Percentiles rank a stretch among this genome's conserved stretches.
phyloP scores from a whole-genome alignment of 345 rosid species.

The Citrus glauca region DNA sequence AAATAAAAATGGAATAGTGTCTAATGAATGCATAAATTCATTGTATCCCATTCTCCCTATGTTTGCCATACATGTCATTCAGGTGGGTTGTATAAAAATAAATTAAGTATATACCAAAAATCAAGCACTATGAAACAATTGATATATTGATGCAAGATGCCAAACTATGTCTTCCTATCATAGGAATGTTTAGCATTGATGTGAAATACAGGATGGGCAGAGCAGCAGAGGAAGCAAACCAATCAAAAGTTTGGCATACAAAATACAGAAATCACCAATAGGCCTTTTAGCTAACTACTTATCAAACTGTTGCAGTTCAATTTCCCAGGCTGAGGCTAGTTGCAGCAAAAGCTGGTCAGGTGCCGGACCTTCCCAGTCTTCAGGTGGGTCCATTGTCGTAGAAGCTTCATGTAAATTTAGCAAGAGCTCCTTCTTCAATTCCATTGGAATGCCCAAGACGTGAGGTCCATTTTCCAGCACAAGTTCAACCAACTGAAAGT shows the following conservation, averaged over 20 bases:
- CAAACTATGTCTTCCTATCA: background rate
- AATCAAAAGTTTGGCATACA: conserved; percentile 4
- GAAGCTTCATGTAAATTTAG: conserved; percentile 76
- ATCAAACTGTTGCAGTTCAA: conserved; percentile 68
- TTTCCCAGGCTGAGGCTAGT: conserved; percentile 88
- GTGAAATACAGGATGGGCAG: background rate
- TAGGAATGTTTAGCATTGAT: background rate
- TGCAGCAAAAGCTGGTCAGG: conserved; percentile 84
- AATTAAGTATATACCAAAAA: background rate
- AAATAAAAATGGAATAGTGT: too few species aligned
- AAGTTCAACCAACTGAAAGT: conserved; percentile 63
- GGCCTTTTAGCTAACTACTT: conserved; percentile 25
- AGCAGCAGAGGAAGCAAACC: background rate
- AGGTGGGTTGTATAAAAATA: background rate
- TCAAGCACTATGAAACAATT: background rate
- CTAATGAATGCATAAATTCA: background rate
- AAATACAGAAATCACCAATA: background rate
- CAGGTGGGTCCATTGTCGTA: conserved; percentile 66
- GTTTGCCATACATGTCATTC: background rate
- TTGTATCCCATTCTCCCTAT: background rate
- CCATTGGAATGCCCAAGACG: conserved; percentile 64
- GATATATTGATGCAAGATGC: background rate
- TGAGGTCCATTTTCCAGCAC: conserved; percentile 80
- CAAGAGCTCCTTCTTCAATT: conserved; percentile 77
- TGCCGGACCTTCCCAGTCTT: conserved; percentile 89